Base-by-base conservation (phyloP, 257 asterid species). In the Jacaranda mimosifolia region DNA sequence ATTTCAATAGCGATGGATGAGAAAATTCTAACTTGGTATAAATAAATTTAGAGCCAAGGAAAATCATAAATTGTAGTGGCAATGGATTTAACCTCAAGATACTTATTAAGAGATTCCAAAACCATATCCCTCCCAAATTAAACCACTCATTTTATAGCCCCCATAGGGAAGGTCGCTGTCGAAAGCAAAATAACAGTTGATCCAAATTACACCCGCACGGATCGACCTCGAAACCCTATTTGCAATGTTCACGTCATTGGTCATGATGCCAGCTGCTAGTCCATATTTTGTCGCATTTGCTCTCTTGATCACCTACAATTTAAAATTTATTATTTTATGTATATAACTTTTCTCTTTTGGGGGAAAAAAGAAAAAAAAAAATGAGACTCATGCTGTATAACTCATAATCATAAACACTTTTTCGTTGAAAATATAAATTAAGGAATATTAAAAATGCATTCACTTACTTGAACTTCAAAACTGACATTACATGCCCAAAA, bases 121-220 rank as follows among this genome's bases (percentile, higher is more conserved):
- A 97, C 98, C 51, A 75, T 0, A 32, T 94, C 99, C 83, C 89
- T 92, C 0, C 94, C 99, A 58, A n/a, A n/a, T n/a, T n/a, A 94
- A 91, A 2, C 98, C 99, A 77, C 99, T 94, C 95, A 85, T 77
- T 80, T 94, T 94, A 66, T 87, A 94, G 0, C 99, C 99, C 62
- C 98, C 98, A n/a, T 48, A 87, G 0, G 98, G 98, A 9, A 83
- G 73, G 15, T 84, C 95, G 3, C 1, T 49, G 56, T 89, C 93
- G 7, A 92, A 91, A 5, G 90, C 94, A 11, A 88, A 79, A 55
- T 91, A 94, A 49, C 97, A 92, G 59, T 94, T 94, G 48, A 94
- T 88, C 98, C 98, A 92, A 48, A 94, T 83, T 0, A 85, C 75
- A 6, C 99, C 99, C 0, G 96, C 97, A 0, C 91, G 87, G 4